Conservation (phyloP, 768 basidiomycete species). For the Xerocomellus intermedius region DNA sequence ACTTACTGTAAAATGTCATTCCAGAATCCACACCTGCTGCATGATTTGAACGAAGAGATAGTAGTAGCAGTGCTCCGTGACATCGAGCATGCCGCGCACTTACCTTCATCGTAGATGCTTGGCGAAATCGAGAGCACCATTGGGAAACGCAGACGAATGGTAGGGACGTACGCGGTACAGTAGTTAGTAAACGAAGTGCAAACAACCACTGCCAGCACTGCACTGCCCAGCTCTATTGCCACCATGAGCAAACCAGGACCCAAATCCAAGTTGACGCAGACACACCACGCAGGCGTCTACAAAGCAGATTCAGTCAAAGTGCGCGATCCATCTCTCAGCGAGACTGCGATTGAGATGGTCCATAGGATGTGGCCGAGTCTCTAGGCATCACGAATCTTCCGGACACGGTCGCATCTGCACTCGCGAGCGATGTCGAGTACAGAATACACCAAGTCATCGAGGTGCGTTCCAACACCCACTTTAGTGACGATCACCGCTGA, state of each 20-base stretch:
- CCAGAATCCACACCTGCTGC: background rate
- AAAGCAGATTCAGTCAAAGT: conserved; percentile 65
- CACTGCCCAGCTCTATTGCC: background rate
- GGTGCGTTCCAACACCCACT: conserved; percentile 41
- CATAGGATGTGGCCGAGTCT: conserved; percentile 88
- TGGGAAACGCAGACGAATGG: background rate
- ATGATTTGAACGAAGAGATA: background rate
- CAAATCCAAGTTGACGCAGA: conserved; percentile 46
- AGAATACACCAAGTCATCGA: conserved; percentile 93
- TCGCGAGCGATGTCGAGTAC: conserved; percentile 97
- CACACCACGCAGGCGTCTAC: conserved; percentile 58
- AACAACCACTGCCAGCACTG: no score
- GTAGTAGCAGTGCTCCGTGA: background rate
- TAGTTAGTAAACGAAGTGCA: background rate
- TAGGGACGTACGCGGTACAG: background rate
- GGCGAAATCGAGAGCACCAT: background rate
- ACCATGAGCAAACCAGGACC: conserved; percentile 43
- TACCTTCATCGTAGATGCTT: background rate
- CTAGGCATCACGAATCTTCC: conserved; percentile 73
- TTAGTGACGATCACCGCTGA: background rate
- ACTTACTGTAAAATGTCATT: no score
- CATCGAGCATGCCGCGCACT: background rate
- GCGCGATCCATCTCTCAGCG: conserved; percentile 20
- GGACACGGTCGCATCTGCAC: conserved; percentile 74
- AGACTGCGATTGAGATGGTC: conserved; percentile 9